These are phyloP conservation scores for Boletus patriciae DNA, from an alignment of 768 basidiomycete genomes.

Conservation along the genomic window DNA sequence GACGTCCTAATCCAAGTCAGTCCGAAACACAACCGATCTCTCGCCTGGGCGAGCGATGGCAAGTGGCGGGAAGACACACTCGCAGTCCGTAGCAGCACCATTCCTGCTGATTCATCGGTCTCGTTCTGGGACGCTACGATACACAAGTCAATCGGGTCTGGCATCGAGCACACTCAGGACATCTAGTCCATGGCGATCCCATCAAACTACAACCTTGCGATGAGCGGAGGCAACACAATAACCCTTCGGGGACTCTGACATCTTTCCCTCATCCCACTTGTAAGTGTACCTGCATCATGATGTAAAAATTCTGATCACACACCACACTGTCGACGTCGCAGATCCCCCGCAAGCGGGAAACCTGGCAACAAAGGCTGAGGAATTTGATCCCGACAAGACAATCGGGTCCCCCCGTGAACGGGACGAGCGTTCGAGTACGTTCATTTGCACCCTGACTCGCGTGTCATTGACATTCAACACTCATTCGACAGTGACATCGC, in stretches of 20 bases:
- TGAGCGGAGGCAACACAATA: background rate
- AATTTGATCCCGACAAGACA: too few species aligned
- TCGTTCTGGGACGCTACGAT: background rate
- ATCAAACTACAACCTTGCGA: background rate
- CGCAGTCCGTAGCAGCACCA: too few species aligned
- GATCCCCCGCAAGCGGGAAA: too few species aligned
- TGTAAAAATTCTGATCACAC: background rate
- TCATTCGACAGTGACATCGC: background rate
- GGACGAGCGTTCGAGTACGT: background rate
- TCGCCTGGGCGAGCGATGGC: background rate
- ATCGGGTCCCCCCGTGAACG: background rate
- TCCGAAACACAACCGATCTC: background rate
- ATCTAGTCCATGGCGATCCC: constrained; percentile 3
- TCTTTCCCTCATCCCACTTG: background rate
- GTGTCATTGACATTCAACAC: background rate
- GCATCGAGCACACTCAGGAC: background rate
- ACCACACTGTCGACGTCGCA: background rate
- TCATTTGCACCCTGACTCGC: background rate
- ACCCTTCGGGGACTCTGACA: background rate
- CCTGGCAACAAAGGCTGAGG: too few species aligned
- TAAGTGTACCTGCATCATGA: background rate
- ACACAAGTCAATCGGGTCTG: background rate
- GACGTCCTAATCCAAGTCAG: background rate
- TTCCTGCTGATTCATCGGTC: background rate
- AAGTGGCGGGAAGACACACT: too few species aligned